These are phyloP conservation scores for Serendipita sp. DNA, from an alignment of 1,284 basidiomycete species.

Conservation along the genomic window DNA sequence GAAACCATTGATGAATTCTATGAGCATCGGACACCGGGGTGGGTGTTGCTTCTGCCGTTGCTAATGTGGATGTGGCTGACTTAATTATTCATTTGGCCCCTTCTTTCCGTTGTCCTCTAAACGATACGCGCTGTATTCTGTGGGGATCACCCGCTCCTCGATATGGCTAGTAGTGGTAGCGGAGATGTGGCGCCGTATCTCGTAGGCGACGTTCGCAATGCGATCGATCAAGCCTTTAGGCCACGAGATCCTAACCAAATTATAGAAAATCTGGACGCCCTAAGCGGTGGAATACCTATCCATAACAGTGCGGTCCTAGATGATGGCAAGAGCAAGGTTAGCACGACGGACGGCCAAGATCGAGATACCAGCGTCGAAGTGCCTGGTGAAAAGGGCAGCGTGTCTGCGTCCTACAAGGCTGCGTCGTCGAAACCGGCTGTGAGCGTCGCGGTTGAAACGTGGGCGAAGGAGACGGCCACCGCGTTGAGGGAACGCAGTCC, in stretches of 20 bases:
- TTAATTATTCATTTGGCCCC: constrained; percentile 9
- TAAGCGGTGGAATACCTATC: constrained; percentile 16
- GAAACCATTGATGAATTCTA: constrained; percentile 54
- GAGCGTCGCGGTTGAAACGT: constrained; percentile 39
- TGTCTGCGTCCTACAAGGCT: neutral
- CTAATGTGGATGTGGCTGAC: constrained; percentile 8
- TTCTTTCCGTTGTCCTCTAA: neutral
- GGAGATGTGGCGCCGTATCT: constrained; percentile 43
- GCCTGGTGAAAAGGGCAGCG: neutral
- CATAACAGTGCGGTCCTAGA: no score
- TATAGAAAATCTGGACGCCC: constrained; percentile 37
- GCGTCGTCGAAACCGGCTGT: constrained; percentile 14
- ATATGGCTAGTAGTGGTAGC: constrained; percentile 13
- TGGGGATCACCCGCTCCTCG: neutral
- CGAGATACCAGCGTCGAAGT: neutral
- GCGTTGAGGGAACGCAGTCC: constrained; percentile 64
- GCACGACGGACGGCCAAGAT: neutral
- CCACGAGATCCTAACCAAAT: constrained; percentile 60
- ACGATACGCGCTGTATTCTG: neutral
- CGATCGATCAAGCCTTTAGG: constrained; percentile 68
- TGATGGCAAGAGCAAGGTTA: neutral
- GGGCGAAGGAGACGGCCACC: constrained; percentile 60
- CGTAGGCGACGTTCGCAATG: constrained; percentile 48
- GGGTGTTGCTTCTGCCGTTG: neutral
- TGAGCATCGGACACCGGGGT: constrained; percentile 25